Evolutionary conservation across 2,329 filamentous ascomycete species (phyloP), one percentile per base, ranked within the genome.

Genomic region (Chlorencoelia australis): DNA sequence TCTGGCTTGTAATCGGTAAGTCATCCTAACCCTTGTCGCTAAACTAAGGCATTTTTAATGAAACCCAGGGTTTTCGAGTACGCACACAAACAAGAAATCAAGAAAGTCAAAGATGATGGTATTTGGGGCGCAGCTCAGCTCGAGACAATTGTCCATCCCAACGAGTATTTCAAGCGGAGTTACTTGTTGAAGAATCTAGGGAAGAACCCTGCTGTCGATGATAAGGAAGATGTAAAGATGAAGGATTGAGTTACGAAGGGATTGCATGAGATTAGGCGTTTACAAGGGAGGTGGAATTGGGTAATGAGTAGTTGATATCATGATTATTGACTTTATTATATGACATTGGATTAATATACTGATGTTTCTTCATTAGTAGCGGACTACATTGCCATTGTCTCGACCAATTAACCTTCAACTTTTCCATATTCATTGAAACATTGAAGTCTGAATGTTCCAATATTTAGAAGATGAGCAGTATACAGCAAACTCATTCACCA

Each of bases 81-180:
- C 56, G 64, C 81, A 13, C 88, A 98, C 60, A 88, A 83, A 56
- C 66, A 67, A 13, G 82, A 89, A 57, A 75, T 91, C 40, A 82
- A 77, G 55, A 76, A 73, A 53, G 83, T 81, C 43, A 84, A 80
- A 60, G 82, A 88, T 27, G 78, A 86, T 33, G 71, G 75, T 5
- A 67, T 78, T 34, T 81, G 81, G 76, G 77, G 69, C 9, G 64
- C 79, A 5, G 75, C 76, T 11, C 84, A 94, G 57, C 68, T 94
- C 27, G 89, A 96, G 61, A 96, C 89, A 0, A 94, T 98, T 55
- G 79, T 94, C 15, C 91, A 98, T 61, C 91, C 91, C 8, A 98
- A 98, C 58, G 88, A 89, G 47, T 98, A 95, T 62, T 98, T 96
- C 62, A 95, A 94, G 69, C 73, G 89, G 38, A 94, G 87, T 57